Evolutionary conservation across 2,329 filamentous ascomycete species (phyloP), one percentile per base, ranked within the genome.

Genomic region (Apiospora saccharicola): DNA sequence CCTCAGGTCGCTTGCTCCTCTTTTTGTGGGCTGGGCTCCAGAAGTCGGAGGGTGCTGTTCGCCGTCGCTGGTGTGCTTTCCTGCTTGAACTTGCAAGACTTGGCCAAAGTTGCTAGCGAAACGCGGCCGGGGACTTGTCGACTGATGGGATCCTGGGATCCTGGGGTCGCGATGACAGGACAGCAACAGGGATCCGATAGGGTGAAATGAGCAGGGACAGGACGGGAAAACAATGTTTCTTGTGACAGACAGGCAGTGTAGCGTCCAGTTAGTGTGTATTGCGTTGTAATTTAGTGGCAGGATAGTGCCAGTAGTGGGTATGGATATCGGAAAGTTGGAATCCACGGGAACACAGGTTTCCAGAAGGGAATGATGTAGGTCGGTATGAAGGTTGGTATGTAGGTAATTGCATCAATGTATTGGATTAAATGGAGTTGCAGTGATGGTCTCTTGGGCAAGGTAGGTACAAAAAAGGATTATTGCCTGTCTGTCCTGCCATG

Each of bases 1-100:
- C 72, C 72, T 69, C 72, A 72, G 72, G 68, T 47, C 47, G 68
- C 46, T 24, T 70, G 70, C 72, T 73, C 72, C 72, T 73, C 70
- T 71, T 73, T 71, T 73, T 73, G 72, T 73, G 72, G 72, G 71
- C 67, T 69, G 22, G 46, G 47, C 37, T 37, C 51, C 57, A 64
- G 70, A 70, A 24, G 47, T 67, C 49, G 72, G 64, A n/a, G 26
- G 46, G 68, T 67, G 61, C 30, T 68, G 68, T 46, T 70, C 41
- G 72, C n/a, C 34, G 57, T 61, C 53, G 37, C 53, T 61, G 53
- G 53, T 61, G 30, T 41, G 57, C 24, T 64, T 64, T 64, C 57
- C 57, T 64, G 57, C 30, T 64, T 37, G 34, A 41, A 64, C 57
- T 41, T n/a, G 57, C 57, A 64, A 64, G 34, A 41, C 57, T 41